Evolutionary conservation across 139 green algal species (phyloP).

Genomic region (Tetraselmis striata): DNA sequence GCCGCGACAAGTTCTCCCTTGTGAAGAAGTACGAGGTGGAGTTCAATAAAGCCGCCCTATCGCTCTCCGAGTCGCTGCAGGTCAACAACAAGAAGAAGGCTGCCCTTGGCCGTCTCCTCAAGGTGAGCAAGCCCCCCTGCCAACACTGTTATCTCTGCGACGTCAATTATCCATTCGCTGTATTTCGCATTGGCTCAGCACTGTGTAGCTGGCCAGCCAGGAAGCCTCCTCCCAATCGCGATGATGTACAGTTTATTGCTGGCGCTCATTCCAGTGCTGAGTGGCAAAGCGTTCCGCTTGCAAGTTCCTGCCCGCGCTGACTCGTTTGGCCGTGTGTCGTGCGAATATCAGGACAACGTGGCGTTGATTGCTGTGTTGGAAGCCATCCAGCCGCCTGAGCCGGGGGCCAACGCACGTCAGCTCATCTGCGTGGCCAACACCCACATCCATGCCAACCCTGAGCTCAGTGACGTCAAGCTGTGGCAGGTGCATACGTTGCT

Average conservation of each 20-base stretch:
- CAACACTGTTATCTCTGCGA: too few species aligned
- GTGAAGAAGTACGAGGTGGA: constrained; percentile 99
- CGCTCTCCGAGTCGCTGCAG: constrained; percentile 76
- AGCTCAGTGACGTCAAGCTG: constrained; percentile 97
- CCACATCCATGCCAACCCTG: constrained; percentile 97
- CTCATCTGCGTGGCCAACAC: constrained; percentile 98
- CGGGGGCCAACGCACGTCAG: constrained; percentile 45
- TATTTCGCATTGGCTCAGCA: too few species aligned
- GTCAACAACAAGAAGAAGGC: constrained; percentile 60
- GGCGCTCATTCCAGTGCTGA: too few species aligned
- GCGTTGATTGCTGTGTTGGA: constrained; percentile 95
- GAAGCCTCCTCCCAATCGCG: too few species aligned
- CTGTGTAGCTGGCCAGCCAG: too few species aligned
- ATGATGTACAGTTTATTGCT: too few species aligned
- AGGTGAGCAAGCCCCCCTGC: too few species aligned
- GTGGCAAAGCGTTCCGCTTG: too few species aligned
- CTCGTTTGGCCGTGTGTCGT: too few species aligned
- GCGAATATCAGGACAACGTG: constrained; percentile 89
- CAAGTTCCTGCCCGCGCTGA: too few species aligned
- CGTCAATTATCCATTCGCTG: too few species aligned
- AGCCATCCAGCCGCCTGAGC: constrained; percentile 61
- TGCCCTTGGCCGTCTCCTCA: constrained; percentile 88
- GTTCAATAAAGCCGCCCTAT: constrained; percentile 99
- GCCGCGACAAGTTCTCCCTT: constrained; percentile 75
- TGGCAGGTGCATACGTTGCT: constrained; percentile 99